These are phyloP conservation scores for Pulveroboletus sp. DNA, from an alignment of 768 basidiomycete species.

Conservation along the genomic window DNA sequence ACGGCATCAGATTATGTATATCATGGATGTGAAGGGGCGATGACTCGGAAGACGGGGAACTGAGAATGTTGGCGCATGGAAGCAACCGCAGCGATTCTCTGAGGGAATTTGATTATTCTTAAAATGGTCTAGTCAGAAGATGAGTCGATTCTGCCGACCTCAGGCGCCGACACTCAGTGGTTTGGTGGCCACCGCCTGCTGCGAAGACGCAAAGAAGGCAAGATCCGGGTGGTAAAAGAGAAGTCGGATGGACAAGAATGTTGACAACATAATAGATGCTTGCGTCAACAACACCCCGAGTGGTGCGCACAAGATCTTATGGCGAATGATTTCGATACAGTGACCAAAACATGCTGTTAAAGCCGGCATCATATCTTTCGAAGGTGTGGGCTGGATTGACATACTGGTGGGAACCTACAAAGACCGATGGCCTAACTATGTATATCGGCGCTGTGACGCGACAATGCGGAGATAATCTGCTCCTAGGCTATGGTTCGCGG, in stretches of 20 bases:
- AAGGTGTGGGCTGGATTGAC: not conserved
- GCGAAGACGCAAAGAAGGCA: not conserved
- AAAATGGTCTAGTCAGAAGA: constrained; percentile 18
- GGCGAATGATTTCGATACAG: not conserved
- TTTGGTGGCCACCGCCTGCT: not conserved
- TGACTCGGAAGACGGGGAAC: constrained; percentile 11
- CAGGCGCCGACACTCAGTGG: not conserved
- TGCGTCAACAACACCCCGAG: not conserved
- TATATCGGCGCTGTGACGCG: constrained; percentile 3
- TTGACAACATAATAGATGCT: not conserved
- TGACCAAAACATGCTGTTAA: not conserved
- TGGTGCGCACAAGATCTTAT: not conserved
- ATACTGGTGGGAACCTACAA: not conserved
- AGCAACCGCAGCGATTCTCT: not conserved
- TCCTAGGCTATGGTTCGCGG: constrained; percentile 16
- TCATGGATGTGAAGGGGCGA: constrained; percentile 16
- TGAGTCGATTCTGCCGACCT: not conserved
- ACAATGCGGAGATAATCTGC: constrained; percentile 21
- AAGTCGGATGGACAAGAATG: not conserved
- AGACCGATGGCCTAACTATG: constrained; percentile 12
- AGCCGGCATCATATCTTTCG: not conserved
- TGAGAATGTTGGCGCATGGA: constrained; percentile 3
- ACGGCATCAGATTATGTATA: too few relatives aligned
- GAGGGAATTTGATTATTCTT: constrained; percentile 10
- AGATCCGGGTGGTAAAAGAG: not conserved